Percentiles rank a stretch among this genome's conserved stretches.
Conservation (phyloP, 2,329 filamentous ascomycete species). For the Curvularia lunata region DNA sequence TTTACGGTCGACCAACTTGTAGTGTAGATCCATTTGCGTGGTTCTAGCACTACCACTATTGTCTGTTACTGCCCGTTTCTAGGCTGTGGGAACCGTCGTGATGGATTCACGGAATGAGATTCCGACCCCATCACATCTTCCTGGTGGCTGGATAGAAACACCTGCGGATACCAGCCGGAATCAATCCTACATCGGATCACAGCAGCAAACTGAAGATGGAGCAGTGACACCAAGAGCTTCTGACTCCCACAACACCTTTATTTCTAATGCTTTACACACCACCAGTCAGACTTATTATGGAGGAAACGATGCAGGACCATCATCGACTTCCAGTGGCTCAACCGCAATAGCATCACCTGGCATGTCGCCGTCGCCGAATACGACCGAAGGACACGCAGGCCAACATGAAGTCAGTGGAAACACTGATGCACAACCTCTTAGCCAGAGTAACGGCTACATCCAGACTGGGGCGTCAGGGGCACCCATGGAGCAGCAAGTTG, state of each 20-base stretch:
- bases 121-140: slow-evolving; percentile 44
- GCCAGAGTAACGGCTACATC: neutral
- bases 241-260: slow-evolving; percentile 14
- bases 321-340: slow-evolving; percentile 21
- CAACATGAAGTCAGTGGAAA: neutral
- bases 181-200: slow-evolving; percentile 32
- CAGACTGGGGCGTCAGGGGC: slow-evolving; percentile 6
- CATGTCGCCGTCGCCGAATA: slow-evolving; percentile 3
- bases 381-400: neutral
- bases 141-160: slow-evolving; percentile 47
- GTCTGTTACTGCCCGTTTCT: neutral
- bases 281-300: slow-evolving; percentile 24
- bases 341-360: slow-evolving; percentile 19
- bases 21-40: neutral
- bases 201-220: slow-evolving; percentile 14
- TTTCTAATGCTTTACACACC: slow-evolving; percentile 30
- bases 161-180: slow-evolving; percentile 34
- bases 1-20: slow-evolving; percentile 2
- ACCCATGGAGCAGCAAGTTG: slow-evolving; percentile 23
- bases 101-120: slow-evolving; percentile 42
- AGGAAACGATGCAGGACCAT: slow-evolving; percentile 12
- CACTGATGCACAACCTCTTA: neutral
- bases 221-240: slow-evolving; percentile 1
- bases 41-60: neutral
- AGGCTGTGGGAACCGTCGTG: slow-evolving; percentile 8